phyloP scores from a whole-genome alignment of 2,329 filamentous ascomycete species.

The Scedosporium boydii region DNA sequence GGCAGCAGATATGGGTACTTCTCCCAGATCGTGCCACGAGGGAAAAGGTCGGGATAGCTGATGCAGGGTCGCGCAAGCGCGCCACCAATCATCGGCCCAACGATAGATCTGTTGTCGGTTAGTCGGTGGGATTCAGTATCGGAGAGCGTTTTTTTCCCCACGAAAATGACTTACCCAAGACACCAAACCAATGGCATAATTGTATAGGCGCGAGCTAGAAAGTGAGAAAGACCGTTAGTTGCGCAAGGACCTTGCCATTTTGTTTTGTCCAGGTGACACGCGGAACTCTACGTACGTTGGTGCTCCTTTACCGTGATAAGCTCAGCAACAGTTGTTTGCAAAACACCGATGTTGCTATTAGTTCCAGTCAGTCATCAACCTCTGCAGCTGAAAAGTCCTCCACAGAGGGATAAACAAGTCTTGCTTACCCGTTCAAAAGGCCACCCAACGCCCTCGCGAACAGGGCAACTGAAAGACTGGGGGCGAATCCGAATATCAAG shows the following conservation, averaged over 20 bases:
- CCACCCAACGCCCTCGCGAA: constrained; percentile 83
- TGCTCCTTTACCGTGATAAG: constrained; percentile 88
- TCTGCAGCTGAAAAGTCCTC: not conserved
- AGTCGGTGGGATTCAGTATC: constrained; percentile 10
- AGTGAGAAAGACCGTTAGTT: constrained; percentile 12
- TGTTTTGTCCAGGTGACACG: no score
- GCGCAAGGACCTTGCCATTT: no score
- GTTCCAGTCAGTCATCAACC: constrained; percentile 11
- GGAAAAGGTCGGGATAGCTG: constrained; percentile 68
- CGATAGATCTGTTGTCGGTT: constrained; percentile 58
- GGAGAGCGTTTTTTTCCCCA: not conserved
- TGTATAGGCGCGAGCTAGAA: constrained; percentile 75
- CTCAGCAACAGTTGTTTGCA: constrained; percentile 92
- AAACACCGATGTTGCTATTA: constrained; percentile 76
- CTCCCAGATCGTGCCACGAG: constrained; percentile 68
- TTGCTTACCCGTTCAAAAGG: constrained; percentile 73
- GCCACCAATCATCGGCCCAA: constrained; percentile 86
- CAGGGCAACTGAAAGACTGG: constrained; percentile 71
- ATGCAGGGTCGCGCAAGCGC: constrained; percentile 78
- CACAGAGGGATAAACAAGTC: constrained; percentile 1
- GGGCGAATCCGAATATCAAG: constrained; percentile 82
- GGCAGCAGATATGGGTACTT: constrained; percentile 82
- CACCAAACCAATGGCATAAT: constrained; percentile 99
- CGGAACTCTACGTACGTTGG: constrained; percentile 53
- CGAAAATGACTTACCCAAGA: constrained; percentile 54